Conservation (phyloP, 441 rosid genomes). For the Aleurites moluccanus region DNA sequence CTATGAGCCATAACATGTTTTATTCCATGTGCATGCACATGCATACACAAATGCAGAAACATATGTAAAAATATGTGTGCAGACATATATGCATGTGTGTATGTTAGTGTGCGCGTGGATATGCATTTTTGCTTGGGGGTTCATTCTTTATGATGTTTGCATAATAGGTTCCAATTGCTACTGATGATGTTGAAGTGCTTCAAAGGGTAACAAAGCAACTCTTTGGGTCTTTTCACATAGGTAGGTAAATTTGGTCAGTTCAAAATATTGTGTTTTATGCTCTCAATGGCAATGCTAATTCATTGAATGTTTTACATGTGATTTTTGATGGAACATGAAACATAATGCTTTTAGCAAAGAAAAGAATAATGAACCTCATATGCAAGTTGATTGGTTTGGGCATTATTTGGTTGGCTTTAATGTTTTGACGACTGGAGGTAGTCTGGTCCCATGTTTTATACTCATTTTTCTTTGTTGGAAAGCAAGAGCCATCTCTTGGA, state of each 20-base stretch:
- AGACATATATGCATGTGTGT: neutral
- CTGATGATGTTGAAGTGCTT: conserved; percentile 76
- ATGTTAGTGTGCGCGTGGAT: too few species aligned
- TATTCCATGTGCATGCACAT: neutral
- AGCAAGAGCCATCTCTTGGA: neutral
- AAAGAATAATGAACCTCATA: neutral
- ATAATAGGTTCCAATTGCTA: conserved; percentile 73
- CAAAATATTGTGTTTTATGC: neutral
- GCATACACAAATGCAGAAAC: neutral
- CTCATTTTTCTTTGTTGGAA: neutral
- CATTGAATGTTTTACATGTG: neutral
- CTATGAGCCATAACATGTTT: conserved; percentile 11
- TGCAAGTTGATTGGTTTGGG: neutral
- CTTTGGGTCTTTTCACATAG: conserved; percentile 67
- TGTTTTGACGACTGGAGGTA: neutral
- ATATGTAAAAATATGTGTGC: neutral
- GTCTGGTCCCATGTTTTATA: neutral
- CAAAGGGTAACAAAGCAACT: conserved; percentile 79
- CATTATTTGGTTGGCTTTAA: neutral
- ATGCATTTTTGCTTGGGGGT: neutral
- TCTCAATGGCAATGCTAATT: neutral
- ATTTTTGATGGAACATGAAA: neutral
- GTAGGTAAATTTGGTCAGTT: conserved; percentile 38
- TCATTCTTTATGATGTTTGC: conserved; percentile 9
- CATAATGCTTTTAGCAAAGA: neutral